Base-by-base conservation (phyloP, 2,329 filamentous ascomycete genomes). In the Neocucurbitaria cava region DNA sequence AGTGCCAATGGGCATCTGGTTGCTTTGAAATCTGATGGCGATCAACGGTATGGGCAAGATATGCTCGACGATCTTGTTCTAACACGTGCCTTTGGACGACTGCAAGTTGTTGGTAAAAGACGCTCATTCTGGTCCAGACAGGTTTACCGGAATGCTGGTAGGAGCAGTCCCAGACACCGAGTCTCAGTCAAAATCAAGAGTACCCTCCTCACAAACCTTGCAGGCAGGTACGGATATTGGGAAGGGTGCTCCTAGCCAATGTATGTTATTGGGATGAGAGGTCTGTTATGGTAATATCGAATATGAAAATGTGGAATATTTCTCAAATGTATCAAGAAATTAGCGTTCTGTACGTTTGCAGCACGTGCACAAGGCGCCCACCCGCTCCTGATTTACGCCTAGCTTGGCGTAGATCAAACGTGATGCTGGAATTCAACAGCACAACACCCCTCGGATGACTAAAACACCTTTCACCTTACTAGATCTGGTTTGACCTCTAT, bases 401-500 rank as follows among this genome's bases (percentile, higher is more conserved):
- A 46, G 39, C 51, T 54, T 54, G 46, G 46, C 46, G 41, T n/a
- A 20, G 28, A 47, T 33, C 44, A 41, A 30, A 45, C 42, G 5
- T 3, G 42, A 33, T 18, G 20, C 44, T 35, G 33, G 50, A 51
- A 46, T 11, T 44, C 45, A 43, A 41, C 44, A 46, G 13, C 20
- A 24, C 41, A 43, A 23, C 23, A 18, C 15, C 23, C 30, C 26
- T 23, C n/a, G 15, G 41, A 4, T 9, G 4, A 42, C 21, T 17
- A 15, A 20, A 10, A 43, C 8, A n/a, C 41, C 18, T 17, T 18
- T 43, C 24, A 10, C 9, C 10, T 26, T 20, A 21, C 26, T 30
- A 5, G 3, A 30, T 8, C 17, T 10, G 6, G 18, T 3, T 40
- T 3, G 15, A 3, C 13, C 10, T 43, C 24, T n/a, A 13, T n/a